Base-by-base conservation (phyloP, 805 yeast species). In the Candida parachauliodes region DNA sequence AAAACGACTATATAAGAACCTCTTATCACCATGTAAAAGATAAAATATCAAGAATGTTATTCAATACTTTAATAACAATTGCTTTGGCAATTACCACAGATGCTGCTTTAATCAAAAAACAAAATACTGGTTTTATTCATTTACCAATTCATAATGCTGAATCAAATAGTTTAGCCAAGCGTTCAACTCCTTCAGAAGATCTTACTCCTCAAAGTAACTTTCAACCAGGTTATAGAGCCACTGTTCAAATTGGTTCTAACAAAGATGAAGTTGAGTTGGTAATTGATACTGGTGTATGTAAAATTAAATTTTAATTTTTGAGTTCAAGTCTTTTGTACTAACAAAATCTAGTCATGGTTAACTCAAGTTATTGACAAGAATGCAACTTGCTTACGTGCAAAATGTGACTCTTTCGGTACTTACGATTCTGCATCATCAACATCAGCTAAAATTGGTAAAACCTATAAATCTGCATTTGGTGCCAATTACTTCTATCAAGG, bases 351-450 rank as follows among this genome's bases (percentile, higher is more conserved):
- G 27, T 24, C 27, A 9, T 29, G 32, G 32, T 29, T 29, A 17
- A 29, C 32, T 12, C 23, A 29, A 11, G 18, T 29, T 19, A 17
- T 29, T 5, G 32, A 29, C 22, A 9, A 7, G 7, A 17, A 29
- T 18, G 21, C 15, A 17, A 29, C 32, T 7, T 29, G 32, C 18
- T 12, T 6, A 5, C 19, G 9, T 7, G 12, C 5, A 24, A 8
- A 5, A 12, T 29, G 32, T 19, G 15, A 29, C 8, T 7, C 15
- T 7, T 18, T 12, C n/a, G 23, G 32, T 9, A 16, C 8, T 10
- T 29, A 29, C 12, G n/a, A 29, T 29, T 17, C 23, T 17, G 12
- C 7, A 10, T 29, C 32, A 19, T 17, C 32, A 8, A 29, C 32
- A 5, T 22, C 18, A 6, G 9, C 16, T 10, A 5, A 12, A 7